Evolutionary conservation across 1,284 basidiomycete genomes (phyloP).

Genomic region (Moesziomyces sp.): DNA sequence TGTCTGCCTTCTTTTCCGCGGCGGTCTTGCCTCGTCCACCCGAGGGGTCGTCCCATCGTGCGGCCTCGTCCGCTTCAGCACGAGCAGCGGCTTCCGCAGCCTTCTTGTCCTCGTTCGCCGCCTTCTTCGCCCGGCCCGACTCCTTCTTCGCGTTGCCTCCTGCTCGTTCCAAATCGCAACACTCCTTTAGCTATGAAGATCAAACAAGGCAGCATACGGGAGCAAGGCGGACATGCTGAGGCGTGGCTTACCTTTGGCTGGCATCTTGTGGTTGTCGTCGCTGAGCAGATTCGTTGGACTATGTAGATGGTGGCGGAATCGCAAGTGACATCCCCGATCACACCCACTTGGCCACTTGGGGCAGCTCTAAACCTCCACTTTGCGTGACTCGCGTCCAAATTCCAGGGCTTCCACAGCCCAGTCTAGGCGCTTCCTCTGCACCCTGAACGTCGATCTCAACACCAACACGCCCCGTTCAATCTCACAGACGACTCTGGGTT

Average conservation of each 20-base stretch:
- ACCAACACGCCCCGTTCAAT: too few species aligned
- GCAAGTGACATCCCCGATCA: not conserved
- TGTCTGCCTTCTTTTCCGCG: slow-evolving; percentile 79
- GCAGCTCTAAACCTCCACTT: not conserved
- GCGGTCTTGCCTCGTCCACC: slow-evolving; percentile 76
- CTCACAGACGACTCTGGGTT: too few species aligned
- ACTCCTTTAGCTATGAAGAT: not conserved
- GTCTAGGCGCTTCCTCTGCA: not conserved
- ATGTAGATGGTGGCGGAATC: not conserved
- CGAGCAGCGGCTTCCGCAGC: slow-evolving; percentile 74
- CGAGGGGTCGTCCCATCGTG: slow-evolving; percentile 76
- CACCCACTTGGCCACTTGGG: not conserved
- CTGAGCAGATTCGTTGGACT: not conserved
- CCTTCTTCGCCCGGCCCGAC: slow-evolving; percentile 78
- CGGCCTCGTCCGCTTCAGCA: slow-evolving; percentile 77
- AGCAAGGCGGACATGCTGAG: not conserved
- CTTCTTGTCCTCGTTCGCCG: slow-evolving; percentile 86
- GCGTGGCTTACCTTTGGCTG: slow-evolving; percentile 21
- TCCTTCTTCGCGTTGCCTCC: slow-evolving; percentile 53
- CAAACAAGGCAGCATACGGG: too few species aligned
- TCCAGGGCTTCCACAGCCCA: not conserved
- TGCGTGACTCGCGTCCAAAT: not conserved
- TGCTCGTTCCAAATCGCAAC: not conserved
- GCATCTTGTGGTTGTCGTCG: slow-evolving; percentile 5
- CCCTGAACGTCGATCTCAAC: not conserved